A percentile compares a stretch with the other conserved stretches of the same genome.
Conservation (phyloP, 768 basidiomycete species). For the Brasilioporus rufonigricans region DNA sequence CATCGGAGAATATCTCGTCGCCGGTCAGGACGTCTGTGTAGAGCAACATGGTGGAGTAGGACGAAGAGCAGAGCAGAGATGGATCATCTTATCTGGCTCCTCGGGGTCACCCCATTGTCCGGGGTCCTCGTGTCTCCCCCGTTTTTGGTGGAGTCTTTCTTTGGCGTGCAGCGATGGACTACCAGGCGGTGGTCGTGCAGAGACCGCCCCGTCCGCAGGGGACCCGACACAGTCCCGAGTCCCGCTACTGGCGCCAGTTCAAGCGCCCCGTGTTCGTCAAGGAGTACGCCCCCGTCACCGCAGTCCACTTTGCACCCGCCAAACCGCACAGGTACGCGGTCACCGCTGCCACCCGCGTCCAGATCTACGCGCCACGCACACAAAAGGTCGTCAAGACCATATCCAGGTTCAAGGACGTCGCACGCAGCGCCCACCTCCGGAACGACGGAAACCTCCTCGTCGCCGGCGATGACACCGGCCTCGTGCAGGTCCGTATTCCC, state of each 20-base stretch:
- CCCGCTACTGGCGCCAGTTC: conserved; percentile 84
- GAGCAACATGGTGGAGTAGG: conserved; percentile 61
- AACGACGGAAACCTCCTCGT: conserved; percentile 93
- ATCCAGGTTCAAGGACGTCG: conserved; percentile 95
- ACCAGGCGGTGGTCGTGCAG: conserved; percentile 69
- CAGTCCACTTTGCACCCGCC: conserved; percentile 84
- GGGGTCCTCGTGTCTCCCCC: background rate
- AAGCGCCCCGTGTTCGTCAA: conserved; percentile 93
- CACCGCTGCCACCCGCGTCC: conserved; percentile 88
- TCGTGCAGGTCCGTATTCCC: conserved; percentile 57
- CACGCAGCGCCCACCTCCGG: conserved; percentile 84
- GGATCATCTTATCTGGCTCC: conserved; percentile 21
- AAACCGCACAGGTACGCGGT: conserved; percentile 95
- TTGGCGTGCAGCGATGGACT: conserved; percentile 56
- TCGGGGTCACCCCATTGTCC: conserved; percentile 8
- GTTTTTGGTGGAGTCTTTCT: background rate
- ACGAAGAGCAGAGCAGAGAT: background rate
- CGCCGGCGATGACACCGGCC: conserved; percentile 91
- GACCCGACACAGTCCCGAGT: conserved; percentile 67
- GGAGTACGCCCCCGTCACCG: conserved; percentile 95
- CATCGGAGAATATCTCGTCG: conserved; percentile 95
- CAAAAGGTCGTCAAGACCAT: conserved; percentile 97
- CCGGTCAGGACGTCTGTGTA: conserved; percentile 68
- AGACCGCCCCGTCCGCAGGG: conserved; percentile 55
- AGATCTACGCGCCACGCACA: conserved; percentile 94